Evolutionary conservation across 345 rosid genomes (phyloP), one percentile per base, ranked within the genome.

Genomic region (Excoecaria agallocha): DNA sequence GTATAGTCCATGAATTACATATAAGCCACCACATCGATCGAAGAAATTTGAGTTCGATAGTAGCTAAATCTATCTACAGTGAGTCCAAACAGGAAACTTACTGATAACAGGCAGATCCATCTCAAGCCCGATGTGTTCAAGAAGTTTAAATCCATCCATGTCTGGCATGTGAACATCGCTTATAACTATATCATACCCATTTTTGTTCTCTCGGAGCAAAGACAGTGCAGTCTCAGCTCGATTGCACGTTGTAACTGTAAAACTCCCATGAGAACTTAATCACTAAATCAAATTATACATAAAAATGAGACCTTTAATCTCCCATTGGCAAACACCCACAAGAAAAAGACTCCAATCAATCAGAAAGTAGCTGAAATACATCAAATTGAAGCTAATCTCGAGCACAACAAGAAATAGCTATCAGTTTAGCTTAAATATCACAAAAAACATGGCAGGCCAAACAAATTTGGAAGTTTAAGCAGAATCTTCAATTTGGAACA

Each of bases 181-280:
- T 16, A 80, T 76, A 38, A 80, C 83, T 45, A 80, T 68, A 55
- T 80, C 80, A 24, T 67, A 76, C 39, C 80, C 77, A 64, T 80
- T 72, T 51, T 57, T 80, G 20, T 80, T 72, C 57, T 71, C 80
- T 39, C 80, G 69, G 8, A 80, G 79, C 35, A 76, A 59, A 15
- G 71, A 68, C 55, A 80, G 68, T 38, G 83, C 83, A 12, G n/a
- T 64, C 81, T 90, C 97, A 16, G 99, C 98, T 81, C 98, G 85
- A 77, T 82, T 90, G 85, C 94, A 93, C 66, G 84, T 90, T 0
- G 93, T 95, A 70, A 95, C 99, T 95, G 98, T 72, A 81, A 45
- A 81, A 80, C 43, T 1, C 37, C 73, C 73, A 22, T 6, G 13
- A 16, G 72, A 46, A 73, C 50, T 16, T 37, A 70, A 71, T 71